These are phyloP conservation scores for Avena eriantha DNA, from an alignment of 176 grass and related monocot species.

Conservation along the genomic window DNA sequence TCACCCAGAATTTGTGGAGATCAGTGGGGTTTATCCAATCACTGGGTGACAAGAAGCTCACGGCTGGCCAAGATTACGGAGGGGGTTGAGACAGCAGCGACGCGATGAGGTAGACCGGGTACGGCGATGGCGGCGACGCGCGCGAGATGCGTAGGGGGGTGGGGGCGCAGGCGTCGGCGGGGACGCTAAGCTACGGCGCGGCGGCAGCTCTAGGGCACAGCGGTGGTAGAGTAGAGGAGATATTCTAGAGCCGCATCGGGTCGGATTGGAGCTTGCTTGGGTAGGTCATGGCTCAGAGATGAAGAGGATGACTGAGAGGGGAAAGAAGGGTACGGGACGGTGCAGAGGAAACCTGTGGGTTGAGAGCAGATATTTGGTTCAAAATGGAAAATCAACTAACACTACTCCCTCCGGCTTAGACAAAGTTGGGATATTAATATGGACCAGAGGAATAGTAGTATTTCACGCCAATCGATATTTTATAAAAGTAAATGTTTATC, in stretches of 20 bases:
- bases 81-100: background rate
- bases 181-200: background rate
- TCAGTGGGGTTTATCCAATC: slow-evolving; percentile 31
- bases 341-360: background rate
- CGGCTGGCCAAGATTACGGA: background rate
- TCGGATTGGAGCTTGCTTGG: slow-evolving; percentile 28
- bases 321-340: slow-evolving; percentile 27
- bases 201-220: slow-evolving; percentile 15
- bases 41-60: background rate
- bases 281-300: slow-evolving; percentile 23
- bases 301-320: slow-evolving; percentile 24
- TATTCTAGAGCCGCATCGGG: slow-evolving; percentile 26
- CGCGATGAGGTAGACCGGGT: background rate
- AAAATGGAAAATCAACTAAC: background rate
- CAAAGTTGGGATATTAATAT: too few relatives aligned
- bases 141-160: background rate
- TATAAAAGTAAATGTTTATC: too few relatives aligned
- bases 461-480: background rate
- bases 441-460: background rate
- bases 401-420: too few relatives aligned
- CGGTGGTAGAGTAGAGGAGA: background rate
- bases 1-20: slow-evolving; percentile 16
- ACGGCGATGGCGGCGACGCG: slow-evolving; percentile 7
- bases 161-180: background rate
- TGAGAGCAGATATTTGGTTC: background rate